These are phyloP conservation scores for Scheffersomyces parashehatae DNA, from an alignment of 1,139 yeast genomes.

Conservation along the genomic window DNA sequence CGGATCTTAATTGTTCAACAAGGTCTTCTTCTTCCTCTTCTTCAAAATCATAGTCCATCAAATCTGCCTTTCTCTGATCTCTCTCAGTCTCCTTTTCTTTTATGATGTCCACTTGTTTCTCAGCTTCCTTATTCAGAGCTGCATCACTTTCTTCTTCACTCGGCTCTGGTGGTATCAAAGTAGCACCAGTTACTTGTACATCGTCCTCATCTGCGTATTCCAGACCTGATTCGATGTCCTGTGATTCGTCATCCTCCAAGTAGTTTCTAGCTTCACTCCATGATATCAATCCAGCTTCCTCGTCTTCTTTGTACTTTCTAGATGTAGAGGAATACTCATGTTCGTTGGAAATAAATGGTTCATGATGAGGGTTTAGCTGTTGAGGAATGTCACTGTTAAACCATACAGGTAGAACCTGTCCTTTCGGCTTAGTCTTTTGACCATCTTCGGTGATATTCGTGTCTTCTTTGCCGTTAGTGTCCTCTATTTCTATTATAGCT, in stretches of 20 bases:
- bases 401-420: slow-evolving; percentile 30
- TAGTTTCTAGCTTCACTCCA: slow-evolving; percentile 47
- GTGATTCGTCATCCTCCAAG: slow-evolving; percentile 15
- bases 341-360: slow-evolving; percentile 1
- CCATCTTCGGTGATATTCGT: slow-evolving; percentile 1
- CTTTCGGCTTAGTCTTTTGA: background rate
- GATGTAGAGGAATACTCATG: background rate
- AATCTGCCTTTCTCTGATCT: slow-evolving; percentile 17
- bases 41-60: slow-evolving; percentile 63
- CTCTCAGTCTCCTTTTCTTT: slow-evolving; percentile 2
- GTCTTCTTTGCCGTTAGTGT: background rate
- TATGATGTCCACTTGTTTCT: slow-evolving; percentile 4
- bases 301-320: slow-evolving; percentile 36
- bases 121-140: background rate
- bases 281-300: slow-evolving; percentile 49
- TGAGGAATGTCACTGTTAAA: slow-evolving; percentile 22
- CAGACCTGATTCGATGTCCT: slow-evolving; percentile 4
- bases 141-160: slow-evolving; percentile 11
- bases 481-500: slow-evolving; percentile 5
- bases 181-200: slow-evolving; percentile 4
- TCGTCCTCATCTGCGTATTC: slow-evolving; percentile 4
- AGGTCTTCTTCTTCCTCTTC: slow-evolving; percentile 76
- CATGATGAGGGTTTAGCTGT: slow-evolving; percentile 13
- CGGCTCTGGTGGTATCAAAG: too few species aligned
- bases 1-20: slow-evolving; percentile 61